A percentile compares a stretch with the other conserved stretches of the same genome.
phyloP scores from a whole-genome alignment of 495 filamentous ascomycete genomes.

The Amorphotheca resinae region DNA sequence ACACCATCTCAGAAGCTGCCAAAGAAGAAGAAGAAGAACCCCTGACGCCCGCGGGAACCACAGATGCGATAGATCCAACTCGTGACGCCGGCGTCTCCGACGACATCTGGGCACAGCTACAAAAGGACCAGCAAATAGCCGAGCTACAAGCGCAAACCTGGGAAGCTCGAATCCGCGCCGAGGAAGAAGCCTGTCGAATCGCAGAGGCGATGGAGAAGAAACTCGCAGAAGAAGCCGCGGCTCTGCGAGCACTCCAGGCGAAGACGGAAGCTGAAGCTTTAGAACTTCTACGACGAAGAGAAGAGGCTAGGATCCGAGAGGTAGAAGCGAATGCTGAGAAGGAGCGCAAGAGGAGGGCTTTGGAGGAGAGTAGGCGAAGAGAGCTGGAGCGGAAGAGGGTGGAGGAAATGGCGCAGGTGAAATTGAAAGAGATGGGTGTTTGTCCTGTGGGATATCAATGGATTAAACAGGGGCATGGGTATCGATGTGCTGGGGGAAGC shows the following conservation, averaged over 20 bases:
- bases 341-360: conserved; percentile 18
- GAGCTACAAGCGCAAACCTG: conserved; percentile 18
- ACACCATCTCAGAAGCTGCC: background rate
- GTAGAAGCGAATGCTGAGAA: conserved; percentile 22
- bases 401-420: conserved; percentile 32
- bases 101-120: conserved; percentile 46
- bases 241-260: conserved; percentile 14
- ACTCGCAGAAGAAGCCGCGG: conserved; percentile 17
- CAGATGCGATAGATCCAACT: conserved; percentile 1
- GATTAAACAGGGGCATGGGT: conserved; percentile 40
- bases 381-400: conserved; percentile 19
- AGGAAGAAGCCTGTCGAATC: conserved; percentile 14
- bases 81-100: conserved; percentile 49
- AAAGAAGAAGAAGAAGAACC: background rate
- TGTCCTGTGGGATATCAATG: conserved; percentile 41
- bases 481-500: conserved; percentile 38
- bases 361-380: conserved; percentile 1
- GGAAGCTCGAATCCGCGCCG: conserved; percentile 17
- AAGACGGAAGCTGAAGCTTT: conserved; percentile 2
- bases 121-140: conserved; percentile 31
- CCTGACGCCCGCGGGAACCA: background rate
- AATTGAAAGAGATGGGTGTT: conserved; percentile 34
- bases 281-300: conserved; percentile 18
- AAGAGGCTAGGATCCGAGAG: conserved; percentile 27
- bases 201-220: conserved; percentile 15